Evolutionary conservation across 169 alveolate genomes (phyloP), one percentile per base, ranked within the genome.

Genomic region (Babesia divergens): DNA sequence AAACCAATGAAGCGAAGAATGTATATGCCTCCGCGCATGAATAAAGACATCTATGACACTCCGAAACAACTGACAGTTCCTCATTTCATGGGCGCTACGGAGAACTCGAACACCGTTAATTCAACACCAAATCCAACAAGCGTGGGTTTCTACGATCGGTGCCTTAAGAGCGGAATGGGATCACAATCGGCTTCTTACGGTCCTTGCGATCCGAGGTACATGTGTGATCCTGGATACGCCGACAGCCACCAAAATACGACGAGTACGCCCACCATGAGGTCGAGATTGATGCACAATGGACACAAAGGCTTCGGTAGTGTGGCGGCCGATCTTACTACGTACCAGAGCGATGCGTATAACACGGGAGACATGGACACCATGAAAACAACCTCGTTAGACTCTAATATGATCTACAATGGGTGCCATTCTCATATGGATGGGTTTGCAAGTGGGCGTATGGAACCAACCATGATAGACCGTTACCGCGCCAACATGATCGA

Each of bases 231-330:
- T 6, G 42, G 29, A 1, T 62, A 42, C 35, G 47, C 28, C 40
- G 20, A 3, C 46, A 35, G 59, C 20, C 46, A 43, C 34, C 1
- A 9, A 3, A 43, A 9, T 40, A 35, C 18, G 37, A 44, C 72
- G 11, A 62, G 72, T 11, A 62, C 72, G 35, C 72, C 72, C 1
- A 62, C 72, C 18, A 42, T 34, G 16, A 28, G 59, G 6, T 14
- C 56, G 11, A 18, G 29, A 7, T 4, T 29, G 37, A 1, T 31
- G 5, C 32, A 22, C 6, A 7, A 49, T 29, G 26, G 72, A 2
- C 31, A 31, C 32, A 1, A 20, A 4, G 20, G 60, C 56, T 20
- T 46, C 60, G 59, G 58, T 20, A 49, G 35, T 18, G 20, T 11
- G 24, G 49, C 42, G 6, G 51, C 72, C 2, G 59, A 62, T 0